These are phyloP conservation scores for Penicillium sp. DNA, from an alignment of 2,329 filamentous ascomycete species.

Conservation along the genomic window DNA sequence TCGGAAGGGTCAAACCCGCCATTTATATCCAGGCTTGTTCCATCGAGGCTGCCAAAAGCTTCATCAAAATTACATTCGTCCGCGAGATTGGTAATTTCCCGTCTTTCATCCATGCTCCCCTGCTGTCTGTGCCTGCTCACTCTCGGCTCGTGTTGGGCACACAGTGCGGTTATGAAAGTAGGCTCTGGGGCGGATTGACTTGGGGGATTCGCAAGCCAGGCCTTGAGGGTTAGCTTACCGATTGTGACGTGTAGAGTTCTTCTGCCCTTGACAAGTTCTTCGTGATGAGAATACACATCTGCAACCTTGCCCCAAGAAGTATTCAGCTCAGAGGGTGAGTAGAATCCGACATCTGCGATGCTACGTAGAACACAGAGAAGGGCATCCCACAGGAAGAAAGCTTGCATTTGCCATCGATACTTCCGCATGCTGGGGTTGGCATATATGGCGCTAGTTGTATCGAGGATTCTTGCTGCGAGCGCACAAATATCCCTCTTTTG, in stretches of 20 bases:
- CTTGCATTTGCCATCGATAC: slow-evolving; percentile 45
- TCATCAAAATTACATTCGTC: background rate
- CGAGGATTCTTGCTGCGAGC: slow-evolving; percentile 17
- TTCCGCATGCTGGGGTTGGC: slow-evolving; percentile 35
- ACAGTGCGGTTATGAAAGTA: slow-evolving; percentile 11
- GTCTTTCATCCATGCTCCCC: background rate
- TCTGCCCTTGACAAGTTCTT: slow-evolving; percentile 35
- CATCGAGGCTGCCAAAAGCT: background rate
- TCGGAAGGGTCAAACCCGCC: background rate
- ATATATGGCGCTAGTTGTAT: slow-evolving; percentile 37
- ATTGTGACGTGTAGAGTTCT: slow-evolving; percentile 3
- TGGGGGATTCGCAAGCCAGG: slow-evolving; percentile 12
- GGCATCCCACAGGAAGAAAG: slow-evolving; percentile 51
- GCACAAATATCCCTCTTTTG: slow-evolving; percentile 4
- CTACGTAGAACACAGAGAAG: slow-evolving; percentile 47
- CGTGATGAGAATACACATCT: slow-evolving; percentile 43
- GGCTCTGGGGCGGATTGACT: slow-evolving; percentile 4
- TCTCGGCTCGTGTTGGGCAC: slow-evolving; percentile 2
- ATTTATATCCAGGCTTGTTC: background rate
- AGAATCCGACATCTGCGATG: slow-evolving; percentile 33
- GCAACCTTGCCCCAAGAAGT: slow-evolving; percentile 46
- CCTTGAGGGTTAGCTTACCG: slow-evolving; percentile 6
- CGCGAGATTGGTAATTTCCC: background rate
- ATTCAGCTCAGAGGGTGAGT: slow-evolving; percentile 25
- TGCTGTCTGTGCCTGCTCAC: background rate